Evolutionary conservation across 371 early-diverging fungal species (phyloP).

Genomic region (Sporodiniella umbellata): DNA sequence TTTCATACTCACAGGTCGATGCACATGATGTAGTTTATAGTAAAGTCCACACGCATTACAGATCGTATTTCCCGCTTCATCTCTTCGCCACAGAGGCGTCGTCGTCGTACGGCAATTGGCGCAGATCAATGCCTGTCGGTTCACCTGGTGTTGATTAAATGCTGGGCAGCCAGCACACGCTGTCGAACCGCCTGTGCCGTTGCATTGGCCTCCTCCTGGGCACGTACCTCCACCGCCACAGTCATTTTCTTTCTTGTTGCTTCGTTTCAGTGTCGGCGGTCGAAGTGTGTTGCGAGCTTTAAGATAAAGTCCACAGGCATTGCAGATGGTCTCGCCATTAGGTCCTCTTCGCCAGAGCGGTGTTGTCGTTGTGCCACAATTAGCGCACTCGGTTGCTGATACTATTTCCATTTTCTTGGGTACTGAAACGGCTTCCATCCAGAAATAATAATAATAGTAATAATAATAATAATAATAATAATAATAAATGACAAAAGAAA

Average conservation of each 20-base stretch:
- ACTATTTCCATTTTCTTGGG: not conserved
- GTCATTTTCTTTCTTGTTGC: conserved; percentile 11
- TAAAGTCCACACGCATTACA: conserved; percentile 92
- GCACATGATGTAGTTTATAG: conserved; percentile 77
- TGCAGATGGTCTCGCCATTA: conserved; percentile 82
- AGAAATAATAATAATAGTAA: too few species aligned
- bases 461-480: too few species aligned
- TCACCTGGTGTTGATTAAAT: conserved; percentile 67
- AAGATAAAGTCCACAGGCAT: conserved; percentile 85
- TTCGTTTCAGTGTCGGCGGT: conserved; percentile 49
- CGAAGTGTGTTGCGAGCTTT: conserved; percentile 42
- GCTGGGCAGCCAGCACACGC: conserved; percentile 80
- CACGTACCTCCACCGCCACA: conserved; percentile 48
- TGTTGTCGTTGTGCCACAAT: conserved; percentile 64
- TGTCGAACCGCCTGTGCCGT: conserved; percentile 71
- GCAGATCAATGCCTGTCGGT: conserved; percentile 60
- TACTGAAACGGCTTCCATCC: too few species aligned
- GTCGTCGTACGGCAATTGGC: conserved; percentile 75
- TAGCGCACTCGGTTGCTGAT: too few species aligned
- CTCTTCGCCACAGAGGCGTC: conserved; percentile 91
- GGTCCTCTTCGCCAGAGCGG: conserved; percentile 91
- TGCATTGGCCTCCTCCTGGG: conserved; percentile 79
- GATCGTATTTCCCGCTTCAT: conserved; percentile 71
- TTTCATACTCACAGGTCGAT: conserved; percentile 80
- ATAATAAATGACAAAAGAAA: too few species aligned